Base-by-base conservation (phyloP, 2,329 filamentous ascomycete genomes). In the Stenocarpella maydis region DNA sequence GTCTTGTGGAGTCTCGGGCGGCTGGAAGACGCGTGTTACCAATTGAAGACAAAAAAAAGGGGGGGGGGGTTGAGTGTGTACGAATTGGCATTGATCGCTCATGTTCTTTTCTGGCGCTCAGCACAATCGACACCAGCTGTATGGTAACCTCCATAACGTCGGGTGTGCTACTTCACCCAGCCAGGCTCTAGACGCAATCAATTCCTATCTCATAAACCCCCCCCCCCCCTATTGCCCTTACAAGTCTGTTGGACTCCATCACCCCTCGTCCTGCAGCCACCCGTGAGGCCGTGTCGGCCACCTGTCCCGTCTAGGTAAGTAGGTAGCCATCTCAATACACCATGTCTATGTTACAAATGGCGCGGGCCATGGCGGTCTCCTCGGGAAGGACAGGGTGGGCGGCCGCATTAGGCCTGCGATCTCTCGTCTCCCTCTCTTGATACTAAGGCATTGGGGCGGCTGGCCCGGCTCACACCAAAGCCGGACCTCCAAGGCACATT, bases 1-100 rank as follows among this genome's bases (percentile, higher is more conserved):
- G 37, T 71, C 67, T 64, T 68, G 65, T 67, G 41, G 34, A 31
- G 41, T 67, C 65, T 67, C 65, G 65, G 65, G 52, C 54, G 19
- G 52, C 52, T 49, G 52, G 52, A 3, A 7, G 41, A 55, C 34
- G 21, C 26, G 52, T 55, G 45, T 58, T 14, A 55, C 43, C 52
- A n/a, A 50, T 55, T 31, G 52, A 12, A n/a, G 65, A 67, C 52
- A 58, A 41, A 19, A 28, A 41, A 58, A 41, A 19, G 21, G 26
- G 15, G 41, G 45, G 45, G 21, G 52, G 6, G 21, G 34, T 34
- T 34, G 65, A 41, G 43, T 6, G 10, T 28, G 21, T 10, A n/a
- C 12, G 21, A 15, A 31, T n/a, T 49, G 21, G 12, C 24, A 58
- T 17, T 24, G 15, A 12, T 67, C 31, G 14, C 21, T n/a, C 37